Base-by-base conservation (phyloP, 441 rosid species). In the Adansonia grandidieri region DNA sequence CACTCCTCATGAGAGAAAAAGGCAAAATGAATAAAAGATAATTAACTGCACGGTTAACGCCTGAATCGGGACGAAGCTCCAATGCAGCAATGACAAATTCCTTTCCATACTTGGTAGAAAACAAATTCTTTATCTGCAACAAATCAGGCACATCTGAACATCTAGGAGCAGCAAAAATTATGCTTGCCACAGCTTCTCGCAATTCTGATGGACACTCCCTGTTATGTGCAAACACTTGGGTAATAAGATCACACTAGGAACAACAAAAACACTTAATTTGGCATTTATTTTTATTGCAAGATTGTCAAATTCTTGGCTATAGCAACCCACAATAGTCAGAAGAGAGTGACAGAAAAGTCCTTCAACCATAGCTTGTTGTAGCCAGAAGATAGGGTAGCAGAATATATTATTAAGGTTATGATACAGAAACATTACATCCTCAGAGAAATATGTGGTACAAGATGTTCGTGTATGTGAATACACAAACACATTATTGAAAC, bases 71-170 rank as follows among this genome's bases (percentile, higher is more conserved):
- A 85, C 93, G 93, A 32, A 95, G 99, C 85, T 93, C 99, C 45
- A 93, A 83, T 56, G 91, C 90, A 77, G 93, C 86, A 81, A 83
- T 80, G 76, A 90, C 89, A 78, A 89, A 93, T 54, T 93, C 94
- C 85, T 91, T 90, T 24, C 93, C 94, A 77, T 91, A 91, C 86
- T 91, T 93, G 19, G 89, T 74, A 75, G 87, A 80, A 82, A 90
- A 87, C 56, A 93, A 82, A 80, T 93, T 96, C 91, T 89, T 93
- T 64, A 96, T 81, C 69, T 88, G 93, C 84, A 96, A 78, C 79
- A 93, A 87, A 83, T 96, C 99, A 53, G 97, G 95, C 77, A 96
- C 87, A 80, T 96, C 97, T 57, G 99, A 93, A 84, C 98, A 92
- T 87, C 97, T 88, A 17, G 99, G 96, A 80, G 99, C 92, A 37